A percentile compares a stretch with the other conserved stretches of the same genome.
Conservation (phyloP, 352 stramenopile genomes). For the Aphanomyces cochlioides region DNA sequence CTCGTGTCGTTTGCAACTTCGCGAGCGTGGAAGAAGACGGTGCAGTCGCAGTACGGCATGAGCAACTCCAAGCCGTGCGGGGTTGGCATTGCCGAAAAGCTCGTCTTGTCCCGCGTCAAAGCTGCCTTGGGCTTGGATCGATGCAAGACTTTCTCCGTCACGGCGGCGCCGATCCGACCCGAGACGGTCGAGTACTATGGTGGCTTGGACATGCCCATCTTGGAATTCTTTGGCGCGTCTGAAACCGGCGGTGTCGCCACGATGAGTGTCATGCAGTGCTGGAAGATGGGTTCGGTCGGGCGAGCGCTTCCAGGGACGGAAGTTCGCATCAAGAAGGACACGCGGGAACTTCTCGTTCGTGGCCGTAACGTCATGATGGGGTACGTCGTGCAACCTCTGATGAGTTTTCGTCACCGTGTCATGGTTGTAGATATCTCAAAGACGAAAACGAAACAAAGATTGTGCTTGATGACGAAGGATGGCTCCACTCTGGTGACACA, state of each 20-base stretch:
- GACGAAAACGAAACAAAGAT: conserved; percentile 70
- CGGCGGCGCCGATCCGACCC: conserved; percentile 87
- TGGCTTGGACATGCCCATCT: conserved; percentile 92
- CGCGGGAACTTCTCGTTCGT: conserved; percentile 69
- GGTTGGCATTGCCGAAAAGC: conserved; percentile 82
- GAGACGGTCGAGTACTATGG: conserved; percentile 94
- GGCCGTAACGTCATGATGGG: conserved; percentile 88
- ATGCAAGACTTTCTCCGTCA: conserved; percentile 50
- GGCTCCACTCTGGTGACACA: conserved; percentile 91
- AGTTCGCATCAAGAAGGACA: conserved; percentile 46
- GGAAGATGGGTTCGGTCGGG: conserved; percentile 84
- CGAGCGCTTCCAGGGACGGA: conserved; percentile 54
- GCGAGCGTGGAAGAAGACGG: conserved; percentile 69
- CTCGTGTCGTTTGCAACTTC: conserved; percentile 89
- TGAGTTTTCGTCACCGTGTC: not conserved
- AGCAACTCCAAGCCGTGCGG: conserved; percentile 81
- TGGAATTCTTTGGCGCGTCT: conserved; percentile 92
- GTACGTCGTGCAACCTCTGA: conserved; percentile 37
- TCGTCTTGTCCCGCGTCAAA: conserved; percentile 86
- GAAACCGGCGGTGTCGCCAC: conserved; percentile 85
- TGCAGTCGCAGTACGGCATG: conserved; percentile 77
- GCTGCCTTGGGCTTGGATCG: conserved; percentile 88
- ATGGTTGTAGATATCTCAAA: conserved; percentile 74
- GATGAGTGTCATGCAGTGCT: conserved; percentile 69
- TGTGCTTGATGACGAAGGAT: conserved; percentile 90